A percentile compares a stretch with the other conserved stretches of the same genome.
phyloP scores from a whole-genome alignment of 2,329 filamentous ascomycete genomes.

The Aspergillus sp. region DNA sequence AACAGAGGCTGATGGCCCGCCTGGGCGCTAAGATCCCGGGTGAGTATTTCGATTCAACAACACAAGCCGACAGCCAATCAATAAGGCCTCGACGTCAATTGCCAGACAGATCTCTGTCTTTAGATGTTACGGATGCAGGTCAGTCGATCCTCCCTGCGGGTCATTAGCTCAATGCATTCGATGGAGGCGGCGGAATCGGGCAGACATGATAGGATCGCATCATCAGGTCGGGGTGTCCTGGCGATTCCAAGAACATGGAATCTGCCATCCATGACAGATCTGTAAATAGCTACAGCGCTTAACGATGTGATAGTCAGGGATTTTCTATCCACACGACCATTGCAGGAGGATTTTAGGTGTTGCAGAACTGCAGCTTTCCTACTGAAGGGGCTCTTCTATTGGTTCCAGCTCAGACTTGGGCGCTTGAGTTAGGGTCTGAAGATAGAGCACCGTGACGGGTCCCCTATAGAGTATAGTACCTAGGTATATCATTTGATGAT shows the following conservation, averaged over 20 bases:
- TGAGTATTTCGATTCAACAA: neutral
- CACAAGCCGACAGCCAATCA: slow-evolving; percentile 16
- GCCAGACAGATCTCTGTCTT: slow-evolving; percentile 3
- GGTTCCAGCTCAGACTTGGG: neutral
- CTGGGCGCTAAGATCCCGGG: slow-evolving; percentile 9
- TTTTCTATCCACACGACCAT: neutral
- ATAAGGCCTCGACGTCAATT: neutral
- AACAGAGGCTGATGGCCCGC: slow-evolving; percentile 8
- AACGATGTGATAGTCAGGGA: neutral
- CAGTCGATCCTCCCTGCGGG: neutral
- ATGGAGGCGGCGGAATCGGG: slow-evolving; percentile 1
- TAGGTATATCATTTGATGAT: too few species aligned
- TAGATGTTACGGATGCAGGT: slow-evolving; percentile 8
- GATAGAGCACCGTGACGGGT: neutral
- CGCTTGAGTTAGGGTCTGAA: slow-evolving; percentile 6
- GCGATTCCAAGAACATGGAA: neutral
- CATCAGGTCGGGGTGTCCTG: neutral
- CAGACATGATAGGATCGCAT: slow-evolving; percentile 11
- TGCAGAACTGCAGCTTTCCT: slow-evolving; percentile 9
- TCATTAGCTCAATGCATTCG: slow-evolving; percentile 5
- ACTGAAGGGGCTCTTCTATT: slow-evolving; percentile 5
- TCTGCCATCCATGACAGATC: slow-evolving; percentile 8
- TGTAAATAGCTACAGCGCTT: slow-evolving; percentile 22
- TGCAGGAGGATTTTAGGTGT: neutral
- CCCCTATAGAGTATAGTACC: too few species aligned